Percentiles rank a stretch among this genome's conserved stretches.
phyloP scores from a whole-genome alignment of 805 yeast genomes.

The Zygosaccharomyces kombuchaensis region DNA sequence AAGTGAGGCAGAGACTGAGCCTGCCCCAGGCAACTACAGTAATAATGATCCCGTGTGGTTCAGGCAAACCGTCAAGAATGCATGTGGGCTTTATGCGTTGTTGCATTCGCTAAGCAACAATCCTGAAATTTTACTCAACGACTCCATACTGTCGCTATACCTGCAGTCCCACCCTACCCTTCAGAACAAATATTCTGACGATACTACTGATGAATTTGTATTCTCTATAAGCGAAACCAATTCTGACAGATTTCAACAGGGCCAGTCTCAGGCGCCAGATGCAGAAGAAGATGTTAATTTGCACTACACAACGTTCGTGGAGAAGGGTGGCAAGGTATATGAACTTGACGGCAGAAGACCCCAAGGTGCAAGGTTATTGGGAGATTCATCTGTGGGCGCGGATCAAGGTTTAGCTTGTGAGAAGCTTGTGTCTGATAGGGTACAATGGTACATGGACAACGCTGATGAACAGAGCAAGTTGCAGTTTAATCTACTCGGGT shows the following conservation, averaged over 20 bases:
- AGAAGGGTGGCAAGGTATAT: conserved; percentile 54
- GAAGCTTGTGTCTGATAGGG: conserved; percentile 45
- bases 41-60: conserved; percentile 54
- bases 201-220: conserved; percentile 33
- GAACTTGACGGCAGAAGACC: conserved; percentile 85
- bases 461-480: conserved; percentile 56
- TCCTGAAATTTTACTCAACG: conserved; percentile 22
- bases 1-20: conserved; percentile 30
- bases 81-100: conserved; percentile 89
- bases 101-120: conserved; percentile 55
- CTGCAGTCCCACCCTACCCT: conserved; percentile 11
- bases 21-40: conserved; percentile 12
- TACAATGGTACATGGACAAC: conserved; percentile 61
- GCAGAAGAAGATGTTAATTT: conserved; percentile 51
- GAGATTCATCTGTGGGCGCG: conserved; percentile 31
- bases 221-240: conserved; percentile 22
- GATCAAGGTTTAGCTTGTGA: conserved; percentile 51
- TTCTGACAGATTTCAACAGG: conserved; percentile 36
- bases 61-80: conserved; percentile 78
- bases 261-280: conserved; percentile 65
- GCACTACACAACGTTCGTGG: conserved; percentile 76
- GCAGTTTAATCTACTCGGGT: conserved; percentile 73
- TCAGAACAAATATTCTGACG: conserved; percentile 46
- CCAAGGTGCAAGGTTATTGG: conserved; percentile 66
- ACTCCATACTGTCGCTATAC: conserved; percentile 22